These are phyloP conservation scores for Leersia perrieri DNA, from an alignment of 176 grass and related monocot species.

Conservation along the genomic window DNA sequence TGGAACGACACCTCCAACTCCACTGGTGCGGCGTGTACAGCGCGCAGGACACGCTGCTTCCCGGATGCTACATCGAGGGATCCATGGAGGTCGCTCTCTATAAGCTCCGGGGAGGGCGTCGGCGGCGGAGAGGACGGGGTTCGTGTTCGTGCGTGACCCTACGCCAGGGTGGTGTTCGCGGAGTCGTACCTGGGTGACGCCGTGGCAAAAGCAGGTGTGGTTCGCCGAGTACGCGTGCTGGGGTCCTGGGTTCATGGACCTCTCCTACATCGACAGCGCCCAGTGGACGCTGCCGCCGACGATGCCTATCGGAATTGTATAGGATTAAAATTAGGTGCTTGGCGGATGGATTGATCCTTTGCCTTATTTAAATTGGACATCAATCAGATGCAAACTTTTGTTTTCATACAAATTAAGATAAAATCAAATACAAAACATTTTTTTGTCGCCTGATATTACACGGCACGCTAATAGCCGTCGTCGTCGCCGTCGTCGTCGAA, in stretches of 20 bases:
- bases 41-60: slow-evolving; percentile 77
- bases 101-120: slow-evolving; percentile 72
- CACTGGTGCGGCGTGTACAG: slow-evolving; percentile 78
- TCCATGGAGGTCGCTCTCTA: slow-evolving; percentile 84
- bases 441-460: too few species aligned
- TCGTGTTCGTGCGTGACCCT: slow-evolving; percentile 63
- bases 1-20: slow-evolving; percentile 84
- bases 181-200: slow-evolving; percentile 43
- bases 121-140: slow-evolving; percentile 53
- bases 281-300: slow-evolving; percentile 44
- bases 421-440: too few species aligned
- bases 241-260: slow-evolving; percentile 71
- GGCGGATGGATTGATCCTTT: too few species aligned
- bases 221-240: slow-evolving; percentile 75
- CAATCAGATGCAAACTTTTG: too few species aligned
- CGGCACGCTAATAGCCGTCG: neutral
- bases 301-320: neutral
- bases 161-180: slow-evolving; percentile 67
- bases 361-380: too few species aligned
- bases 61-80: slow-evolving; percentile 73
- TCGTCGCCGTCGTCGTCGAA: slow-evolving; percentile 35
- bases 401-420: too few species aligned
- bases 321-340: too few species aligned
- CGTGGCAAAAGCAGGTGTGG: slow-evolving; percentile 49
- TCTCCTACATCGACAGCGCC: slow-evolving; percentile 69